Percentiles rank a stretch among this genome's conserved stretches.
Conservation (phyloP, 1,284 basidiomycete species). For the Neolentinus lepideus region DNA sequence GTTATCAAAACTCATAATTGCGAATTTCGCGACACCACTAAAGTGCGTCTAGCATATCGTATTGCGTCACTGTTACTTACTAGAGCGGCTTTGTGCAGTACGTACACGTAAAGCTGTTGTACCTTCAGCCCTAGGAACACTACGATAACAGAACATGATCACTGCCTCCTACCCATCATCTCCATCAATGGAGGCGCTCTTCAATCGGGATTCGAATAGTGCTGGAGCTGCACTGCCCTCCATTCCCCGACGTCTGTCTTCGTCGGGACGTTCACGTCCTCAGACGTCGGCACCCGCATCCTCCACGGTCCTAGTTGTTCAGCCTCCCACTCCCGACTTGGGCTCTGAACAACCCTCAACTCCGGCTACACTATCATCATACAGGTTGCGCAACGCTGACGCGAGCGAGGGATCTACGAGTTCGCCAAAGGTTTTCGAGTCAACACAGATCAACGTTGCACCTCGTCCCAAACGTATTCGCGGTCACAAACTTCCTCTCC, state of each 20-base stretch:
- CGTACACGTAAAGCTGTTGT: neutral
- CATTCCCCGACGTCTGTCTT: slow-evolving; percentile 39
- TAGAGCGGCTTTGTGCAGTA: neutral
- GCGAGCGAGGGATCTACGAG: slow-evolving; percentile 16
- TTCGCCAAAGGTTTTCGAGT: slow-evolving; percentile 18
- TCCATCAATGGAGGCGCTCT: slow-evolving; percentile 27
- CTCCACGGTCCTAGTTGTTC: slow-evolving; percentile 11
- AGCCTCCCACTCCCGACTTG: slow-evolving; percentile 13
- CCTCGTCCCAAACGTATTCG: slow-evolving; percentile 27
- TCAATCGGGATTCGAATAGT: slow-evolving; percentile 39
- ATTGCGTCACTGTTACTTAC: neutral
- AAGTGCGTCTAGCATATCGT: neutral
- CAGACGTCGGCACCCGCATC: slow-evolving; percentile 8
- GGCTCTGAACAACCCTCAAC: slow-evolving; percentile 8
- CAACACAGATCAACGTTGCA: neutral
- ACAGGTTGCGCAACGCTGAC: slow-evolving; percentile 27
- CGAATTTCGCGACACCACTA: neutral
- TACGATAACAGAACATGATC: slow-evolving; percentile 14
- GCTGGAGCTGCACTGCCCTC: slow-evolving; percentile 49
- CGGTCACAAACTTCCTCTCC: slow-evolving; percentile 18
- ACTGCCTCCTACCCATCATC: slow-evolving; percentile 22
- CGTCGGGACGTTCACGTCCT: slow-evolving; percentile 12
- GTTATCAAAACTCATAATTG: neutral
- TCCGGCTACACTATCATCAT: slow-evolving; percentile 20
- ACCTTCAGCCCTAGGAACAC: neutral